These are phyloP conservation scores for Isatis lusitanica DNA, from an alignment of 441 rosid species.

Conservation along the genomic window DNA sequence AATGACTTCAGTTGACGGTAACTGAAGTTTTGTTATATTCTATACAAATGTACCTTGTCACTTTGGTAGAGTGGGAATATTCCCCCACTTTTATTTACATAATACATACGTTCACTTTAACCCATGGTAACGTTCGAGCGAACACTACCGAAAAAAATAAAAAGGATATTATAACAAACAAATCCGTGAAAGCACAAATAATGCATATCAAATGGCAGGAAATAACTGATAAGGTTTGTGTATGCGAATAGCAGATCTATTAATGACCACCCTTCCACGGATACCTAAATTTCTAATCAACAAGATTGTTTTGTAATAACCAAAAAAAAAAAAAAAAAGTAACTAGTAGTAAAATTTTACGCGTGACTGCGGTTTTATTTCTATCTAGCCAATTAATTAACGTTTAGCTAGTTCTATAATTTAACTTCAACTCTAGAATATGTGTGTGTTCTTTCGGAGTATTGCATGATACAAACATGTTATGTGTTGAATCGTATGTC, in stretches of 20 bases:
- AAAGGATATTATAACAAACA: neutral
- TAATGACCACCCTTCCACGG: neutral
- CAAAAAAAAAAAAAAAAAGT: too few relatives aligned
- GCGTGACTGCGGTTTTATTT: neutral
- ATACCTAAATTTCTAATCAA: neutral
- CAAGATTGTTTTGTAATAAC: neutral
- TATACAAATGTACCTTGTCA: neutral
- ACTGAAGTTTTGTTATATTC: neutral
- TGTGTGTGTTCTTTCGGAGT: neutral
- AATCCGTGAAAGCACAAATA: neutral
- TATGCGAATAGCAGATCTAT: neutral
- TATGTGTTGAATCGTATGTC: neutral
- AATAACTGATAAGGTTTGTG: neutral
- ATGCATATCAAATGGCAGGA: conserved; percentile 1
- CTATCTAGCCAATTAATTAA: neutral
- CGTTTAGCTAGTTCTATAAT: neutral
- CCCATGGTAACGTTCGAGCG: conserved; percentile 7
- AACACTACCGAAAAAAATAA: neutral
- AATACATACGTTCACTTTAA: conserved; percentile 10
- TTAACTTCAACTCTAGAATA: neutral
- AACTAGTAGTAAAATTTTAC: neutral
- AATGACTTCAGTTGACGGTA: conserved; percentile 28
- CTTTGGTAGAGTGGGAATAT: conserved; percentile 17
- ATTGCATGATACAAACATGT: neutral
- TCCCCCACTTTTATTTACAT: conserved; percentile 1